A percentile compares a stretch with the other conserved stretches of the same genome.
Conservation (phyloP, 78 protist species). For the Dictyostelium firmibasis region DNA sequence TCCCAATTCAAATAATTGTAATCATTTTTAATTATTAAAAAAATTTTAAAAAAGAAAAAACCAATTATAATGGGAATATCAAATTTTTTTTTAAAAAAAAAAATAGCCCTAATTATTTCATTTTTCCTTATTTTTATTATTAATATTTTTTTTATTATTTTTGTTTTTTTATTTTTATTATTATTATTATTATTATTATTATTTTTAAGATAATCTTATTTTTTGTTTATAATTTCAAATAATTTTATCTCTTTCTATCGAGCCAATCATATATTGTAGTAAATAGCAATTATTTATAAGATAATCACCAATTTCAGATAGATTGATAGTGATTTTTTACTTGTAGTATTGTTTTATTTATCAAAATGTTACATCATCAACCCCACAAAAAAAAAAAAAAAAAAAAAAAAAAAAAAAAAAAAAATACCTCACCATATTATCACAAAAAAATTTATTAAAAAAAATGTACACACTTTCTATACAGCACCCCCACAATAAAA, state of each 20-base stretch:
- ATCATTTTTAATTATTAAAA: no score
- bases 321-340: neutral
- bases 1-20: no score
- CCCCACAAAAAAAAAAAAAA: neutral
- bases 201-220: no score
- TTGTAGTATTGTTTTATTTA: neutral
- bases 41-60: no score
- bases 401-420: no score
- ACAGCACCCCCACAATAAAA: neutral
- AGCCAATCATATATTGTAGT: neutral
- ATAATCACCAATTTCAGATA: neutral
- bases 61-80: no score
- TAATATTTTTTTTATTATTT: no score
- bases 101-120: no score
- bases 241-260: neutral
- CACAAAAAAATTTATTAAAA: neutral
- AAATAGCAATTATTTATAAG: neutral
- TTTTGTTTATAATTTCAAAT: neutral
- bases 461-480: neutral
- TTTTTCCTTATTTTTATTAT: no score
- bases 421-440: neutral
- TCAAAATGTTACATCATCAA: neutral
- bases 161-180: no score
- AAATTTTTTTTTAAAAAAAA: no score
- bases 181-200: no score